phyloP scores from a whole-genome alignment of 768 basidiomycete genomes.

The Collybiopsis confluens region DNA sequence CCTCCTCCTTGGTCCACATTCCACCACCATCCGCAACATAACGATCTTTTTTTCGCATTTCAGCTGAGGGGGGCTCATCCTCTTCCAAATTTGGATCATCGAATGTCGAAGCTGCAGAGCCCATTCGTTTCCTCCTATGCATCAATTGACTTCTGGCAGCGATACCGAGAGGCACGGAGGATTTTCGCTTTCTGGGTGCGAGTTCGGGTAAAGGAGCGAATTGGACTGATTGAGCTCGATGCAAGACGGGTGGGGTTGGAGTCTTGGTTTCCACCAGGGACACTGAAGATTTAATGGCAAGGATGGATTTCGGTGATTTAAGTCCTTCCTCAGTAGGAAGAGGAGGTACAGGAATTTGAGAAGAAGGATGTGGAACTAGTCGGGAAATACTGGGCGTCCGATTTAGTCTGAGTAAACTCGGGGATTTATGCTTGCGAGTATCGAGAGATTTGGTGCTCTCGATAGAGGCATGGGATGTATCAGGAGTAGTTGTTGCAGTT shows the following conservation, averaged over 20 bases:
- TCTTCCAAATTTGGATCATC: background rate
- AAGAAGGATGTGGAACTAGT: background rate
- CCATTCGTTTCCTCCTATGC: conserved; percentile 24
- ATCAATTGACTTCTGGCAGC: conserved; percentile 43
- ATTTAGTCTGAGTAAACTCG: background rate
- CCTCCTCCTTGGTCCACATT: conserved; percentile 36
- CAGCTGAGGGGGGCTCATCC: background rate
- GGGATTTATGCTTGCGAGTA: conserved; percentile 2
- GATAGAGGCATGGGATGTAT: background rate
- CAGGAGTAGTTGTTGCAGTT: background rate
- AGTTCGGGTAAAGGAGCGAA: conserved; percentile 59
- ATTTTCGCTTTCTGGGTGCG: conserved; percentile 45
- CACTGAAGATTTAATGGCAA: background rate
- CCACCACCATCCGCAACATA: conserved; percentile 9
- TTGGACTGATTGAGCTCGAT: conserved; percentile 26
- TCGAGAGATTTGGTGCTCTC: background rate
- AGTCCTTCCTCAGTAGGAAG: background rate
- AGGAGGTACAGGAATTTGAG: background rate
- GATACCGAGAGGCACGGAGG: conserved; percentile 48
- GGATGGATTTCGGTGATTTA: conserved; percentile 1
- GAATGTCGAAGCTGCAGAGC: background rate
- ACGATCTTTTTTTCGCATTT: background rate
- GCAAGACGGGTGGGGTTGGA: conserved; percentile 13
- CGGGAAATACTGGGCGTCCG: background rate
- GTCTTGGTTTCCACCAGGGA: background rate